These are phyloP conservation scores for Fusarium sulawesiense DNA, from an alignment of 2,329 filamentous ascomycete genomes.

Conservation along the genomic window DNA sequence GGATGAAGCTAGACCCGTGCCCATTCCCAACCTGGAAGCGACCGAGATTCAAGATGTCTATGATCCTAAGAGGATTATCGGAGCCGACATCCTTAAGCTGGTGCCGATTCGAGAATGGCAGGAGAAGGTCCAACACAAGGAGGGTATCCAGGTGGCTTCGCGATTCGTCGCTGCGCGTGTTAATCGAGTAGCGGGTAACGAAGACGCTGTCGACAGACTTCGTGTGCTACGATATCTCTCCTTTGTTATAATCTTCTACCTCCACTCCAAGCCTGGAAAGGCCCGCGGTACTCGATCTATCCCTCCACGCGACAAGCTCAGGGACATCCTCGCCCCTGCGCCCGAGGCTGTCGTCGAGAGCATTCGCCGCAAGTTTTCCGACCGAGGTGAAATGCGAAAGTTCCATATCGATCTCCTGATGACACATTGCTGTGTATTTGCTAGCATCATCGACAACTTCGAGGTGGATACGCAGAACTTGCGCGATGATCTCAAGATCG, in stretches of 20 bases:
- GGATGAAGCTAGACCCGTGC: conserved; percentile 78
- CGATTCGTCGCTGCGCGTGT: conserved; percentile 75
- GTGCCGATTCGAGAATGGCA: conserved; percentile 81
- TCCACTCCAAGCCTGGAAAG: conserved; percentile 58
- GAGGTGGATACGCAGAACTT: conserved; percentile 77
- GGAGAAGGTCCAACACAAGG: conserved; percentile 69
- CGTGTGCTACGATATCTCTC: conserved; percentile 71
- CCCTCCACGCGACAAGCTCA: conserved; percentile 71
- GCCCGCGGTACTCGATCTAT: conserved; percentile 63
- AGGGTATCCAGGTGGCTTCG: conserved; percentile 67
- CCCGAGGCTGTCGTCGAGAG: conserved; percentile 72
- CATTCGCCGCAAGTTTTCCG: conserved; percentile 76
- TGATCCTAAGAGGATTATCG: conserved; percentile 73
- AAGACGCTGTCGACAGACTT: conserved; percentile 64
- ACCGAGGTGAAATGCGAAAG: conserved; percentile 72
- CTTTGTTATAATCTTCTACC: conserved; percentile 66
- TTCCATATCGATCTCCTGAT: conserved; percentile 78
- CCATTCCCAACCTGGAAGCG: conserved; percentile 74
- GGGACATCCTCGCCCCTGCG: conserved; percentile 65
- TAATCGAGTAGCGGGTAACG: conserved; percentile 63
- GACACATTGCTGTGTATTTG: conserved; percentile 78
- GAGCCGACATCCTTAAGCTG: conserved; percentile 72
- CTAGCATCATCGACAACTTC: conserved; percentile 78
- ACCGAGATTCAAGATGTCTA: conserved; percentile 79
- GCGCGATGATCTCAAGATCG: conserved; percentile 76